Percentiles rank a stretch among this genome's conserved stretches.
Conservation (phyloP, 2,329 filamentous ascomycete species). For the Sclerotinia subarctica region DNA sequence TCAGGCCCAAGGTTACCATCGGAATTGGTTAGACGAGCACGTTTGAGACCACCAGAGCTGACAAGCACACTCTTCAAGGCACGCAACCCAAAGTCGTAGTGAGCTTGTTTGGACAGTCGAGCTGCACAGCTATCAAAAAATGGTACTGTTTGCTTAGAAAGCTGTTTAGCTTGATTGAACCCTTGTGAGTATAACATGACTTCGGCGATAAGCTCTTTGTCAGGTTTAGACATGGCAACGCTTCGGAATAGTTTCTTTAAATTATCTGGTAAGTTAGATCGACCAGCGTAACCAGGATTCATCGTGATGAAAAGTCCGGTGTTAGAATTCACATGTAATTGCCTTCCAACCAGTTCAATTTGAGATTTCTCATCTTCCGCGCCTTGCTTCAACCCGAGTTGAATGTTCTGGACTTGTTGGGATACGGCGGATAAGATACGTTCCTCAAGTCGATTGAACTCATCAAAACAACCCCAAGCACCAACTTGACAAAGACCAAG, state of each 20-base stretch:
- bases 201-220: slow-evolving; percentile 98
- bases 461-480: slow-evolving; percentile 99
- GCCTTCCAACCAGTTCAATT: slow-evolving; percentile 91
- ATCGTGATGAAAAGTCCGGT: slow-evolving; percentile 99
- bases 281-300: slow-evolving; percentile 98
- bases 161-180: slow-evolving; percentile 90
- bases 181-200: slow-evolving; percentile 99
- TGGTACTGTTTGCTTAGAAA: slow-evolving; percentile 94
- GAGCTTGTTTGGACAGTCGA: slow-evolving; percentile 87
- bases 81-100: slow-evolving; percentile 98
- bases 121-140: slow-evolving; percentile 92
- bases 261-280: slow-evolving; percentile 97
- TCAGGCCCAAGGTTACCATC: slow-evolving; percentile 60
- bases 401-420: slow-evolving; percentile 99
- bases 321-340: slow-evolving; percentile 83
- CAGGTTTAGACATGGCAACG: slow-evolving; percentile 98
- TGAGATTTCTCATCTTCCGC: slow-evolving; percentile 78
- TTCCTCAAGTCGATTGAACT: slow-evolving; percentile 99
- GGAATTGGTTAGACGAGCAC: slow-evolving; percentile 64
- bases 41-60: slow-evolving; percentile 94
- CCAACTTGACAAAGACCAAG: slow-evolving; percentile 98
- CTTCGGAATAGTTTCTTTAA: slow-evolving; percentile 99
- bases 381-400: slow-evolving; percentile 86
- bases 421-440: slow-evolving; percentile 96
- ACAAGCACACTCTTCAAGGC: slow-evolving; percentile 97